Evolutionary conservation across 2,329 filamentous ascomycete species (phyloP).

Genomic region (Helotiales sp.): DNA sequence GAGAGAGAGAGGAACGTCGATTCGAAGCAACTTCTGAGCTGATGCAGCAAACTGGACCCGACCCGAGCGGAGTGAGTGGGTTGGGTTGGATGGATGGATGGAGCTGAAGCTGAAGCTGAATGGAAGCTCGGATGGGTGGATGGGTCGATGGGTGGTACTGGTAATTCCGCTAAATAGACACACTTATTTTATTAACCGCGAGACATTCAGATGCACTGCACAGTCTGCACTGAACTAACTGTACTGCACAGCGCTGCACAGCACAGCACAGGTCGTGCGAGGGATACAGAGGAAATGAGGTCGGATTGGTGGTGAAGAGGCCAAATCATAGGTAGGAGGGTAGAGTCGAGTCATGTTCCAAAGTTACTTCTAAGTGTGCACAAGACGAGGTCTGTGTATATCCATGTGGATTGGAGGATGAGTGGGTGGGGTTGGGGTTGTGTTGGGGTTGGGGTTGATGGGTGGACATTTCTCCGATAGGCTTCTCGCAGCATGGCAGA

Average conservation of each 20-base stretch:
- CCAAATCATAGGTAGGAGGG: not conserved
- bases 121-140: no score
- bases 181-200: not conserved
- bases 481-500: conserved; percentile 1
- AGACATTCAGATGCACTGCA: not conserved
- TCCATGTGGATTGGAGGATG: not conserved
- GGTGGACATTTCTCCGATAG: not conserved
- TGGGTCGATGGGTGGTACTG: no score
- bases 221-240: no score
- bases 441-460: no score
- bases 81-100: no score
- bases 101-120: conserved; percentile 1
- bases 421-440: no score
- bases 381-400: conserved; percentile 18
- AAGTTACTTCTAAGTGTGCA: not conserved
- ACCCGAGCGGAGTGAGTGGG: no score
- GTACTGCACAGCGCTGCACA: no score
- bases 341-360: not conserved
- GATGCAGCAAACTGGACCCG: not conserved
- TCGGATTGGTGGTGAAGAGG: not conserved
- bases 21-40: not conserved
- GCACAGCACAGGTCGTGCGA: conserved; percentile 1
- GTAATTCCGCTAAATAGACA: not conserved
- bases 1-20: not conserved
- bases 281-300: not conserved